phyloP scores from a whole-genome alignment of 192 early-diverging fungal species.

The Mortierella antarctica region DNA sequence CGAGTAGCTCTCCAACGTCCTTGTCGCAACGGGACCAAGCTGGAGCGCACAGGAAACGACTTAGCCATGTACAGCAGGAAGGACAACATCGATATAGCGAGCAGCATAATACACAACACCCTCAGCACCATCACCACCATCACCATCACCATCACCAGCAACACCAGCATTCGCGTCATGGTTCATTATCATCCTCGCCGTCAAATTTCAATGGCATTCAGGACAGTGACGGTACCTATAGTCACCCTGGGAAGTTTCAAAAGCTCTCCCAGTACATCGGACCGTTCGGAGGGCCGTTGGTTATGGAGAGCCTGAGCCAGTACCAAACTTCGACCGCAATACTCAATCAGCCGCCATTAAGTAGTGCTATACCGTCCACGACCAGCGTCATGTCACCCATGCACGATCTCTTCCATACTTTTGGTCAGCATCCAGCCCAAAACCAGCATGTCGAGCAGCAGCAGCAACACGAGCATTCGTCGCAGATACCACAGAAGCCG shows the following conservation, averaged over 20 bases:
- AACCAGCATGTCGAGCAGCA: constrained; percentile 9
- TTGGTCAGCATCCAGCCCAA: neutral
- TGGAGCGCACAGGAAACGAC: constrained; percentile 19
- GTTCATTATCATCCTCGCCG: constrained; percentile 1
- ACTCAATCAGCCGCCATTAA: constrained; percentile 22
- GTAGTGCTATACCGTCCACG: constrained; percentile 12
- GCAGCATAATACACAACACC: neutral
- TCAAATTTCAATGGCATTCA: neutral
- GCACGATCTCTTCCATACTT: neutral
- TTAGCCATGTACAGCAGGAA: constrained; percentile 21
- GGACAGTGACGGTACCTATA: constrained; percentile 4
- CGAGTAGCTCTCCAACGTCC: constrained; percentile 20
- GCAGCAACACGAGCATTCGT: constrained; percentile 6
- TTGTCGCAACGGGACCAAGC: neutral
- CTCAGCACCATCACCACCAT: neutral
- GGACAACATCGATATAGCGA: neutral
- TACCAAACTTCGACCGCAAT: constrained; percentile 40
- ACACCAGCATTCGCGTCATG: neutral
- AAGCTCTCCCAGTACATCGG: constrained; percentile 45
- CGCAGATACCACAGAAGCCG: constrained; percentile 1
- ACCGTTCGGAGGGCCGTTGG: constrained; percentile 42
- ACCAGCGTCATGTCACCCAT: neutral
- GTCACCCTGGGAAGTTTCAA: constrained; percentile 30
- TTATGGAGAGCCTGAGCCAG: constrained; percentile 36
- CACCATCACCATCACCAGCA: neutral